phyloP scores from a whole-genome alignment of 176 grass and related monocot genomes.

The Tuctoria greenei region DNA sequence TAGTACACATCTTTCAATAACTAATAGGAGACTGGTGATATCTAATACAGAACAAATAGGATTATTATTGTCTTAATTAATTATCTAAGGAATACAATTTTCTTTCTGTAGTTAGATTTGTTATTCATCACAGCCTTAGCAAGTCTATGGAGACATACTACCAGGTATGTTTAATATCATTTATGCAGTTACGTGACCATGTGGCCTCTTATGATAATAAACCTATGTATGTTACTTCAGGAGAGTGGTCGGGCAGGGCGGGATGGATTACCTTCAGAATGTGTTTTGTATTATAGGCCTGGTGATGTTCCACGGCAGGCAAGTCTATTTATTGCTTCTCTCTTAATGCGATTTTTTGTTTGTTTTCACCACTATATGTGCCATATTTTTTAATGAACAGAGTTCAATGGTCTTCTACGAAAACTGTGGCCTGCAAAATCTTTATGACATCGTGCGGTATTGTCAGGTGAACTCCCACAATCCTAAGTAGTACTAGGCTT shows the following conservation, averaged over 20 bases:
- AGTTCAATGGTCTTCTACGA: conserved; percentile 98
- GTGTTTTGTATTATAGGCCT: conserved; percentile 82
- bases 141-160: conserved; percentile 99
- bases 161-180: conserved; percentile 55
- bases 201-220: conserved; percentile 18
- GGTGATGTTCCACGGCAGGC: conserved; percentile 80
- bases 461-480: conserved; percentile 63
- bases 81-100: conserved; percentile 10
- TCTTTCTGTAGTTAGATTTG: conserved; percentile 74
- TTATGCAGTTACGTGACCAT: background rate
- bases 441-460: conserved; percentile 89
- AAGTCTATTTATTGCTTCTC: conserved; percentile 30
- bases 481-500: background rate
- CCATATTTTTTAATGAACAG: conserved; percentile 47
- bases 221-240: conserved; percentile 33
- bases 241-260: conserved; percentile 87
- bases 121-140: conserved; percentile 96
- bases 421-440: conserved; percentile 90
- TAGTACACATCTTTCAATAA: background rate
- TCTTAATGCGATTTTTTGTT: conserved; percentile 28
- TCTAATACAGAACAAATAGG: too few species aligned
- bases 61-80: conserved; percentile 9
- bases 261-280: conserved; percentile 91
- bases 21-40: background rate
- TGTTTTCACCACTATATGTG: conserved; percentile 32